These are phyloP conservation scores for Pseudonitzschia delicatissima DNA, from an alignment of 108 stramenopile genomes.

Conservation along the genomic window DNA sequence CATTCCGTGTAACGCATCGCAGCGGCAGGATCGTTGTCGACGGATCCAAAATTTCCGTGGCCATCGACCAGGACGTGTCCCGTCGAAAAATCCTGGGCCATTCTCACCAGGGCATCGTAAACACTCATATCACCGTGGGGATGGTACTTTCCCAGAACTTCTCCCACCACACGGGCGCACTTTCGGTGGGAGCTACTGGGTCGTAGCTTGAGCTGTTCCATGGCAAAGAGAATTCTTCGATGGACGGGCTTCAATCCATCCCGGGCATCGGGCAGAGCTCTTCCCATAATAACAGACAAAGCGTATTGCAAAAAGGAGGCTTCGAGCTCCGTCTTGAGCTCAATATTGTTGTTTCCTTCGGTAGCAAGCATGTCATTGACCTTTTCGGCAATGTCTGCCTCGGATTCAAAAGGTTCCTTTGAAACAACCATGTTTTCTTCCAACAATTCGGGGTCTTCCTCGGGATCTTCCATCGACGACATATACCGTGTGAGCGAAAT, in stretches of 20 bases:
- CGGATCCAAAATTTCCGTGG: constrained; percentile 94
- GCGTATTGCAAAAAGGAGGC: constrained; percentile 92
- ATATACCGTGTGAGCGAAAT: neutral
- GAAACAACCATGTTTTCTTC: neutral
- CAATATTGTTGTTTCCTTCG: constrained; percentile 30
- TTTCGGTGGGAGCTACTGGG: constrained; percentile 86
- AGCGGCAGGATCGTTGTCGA: constrained; percentile 96
- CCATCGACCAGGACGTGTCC: constrained; percentile 86
- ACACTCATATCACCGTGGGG: constrained; percentile 93
- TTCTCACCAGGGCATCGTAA: constrained; percentile 94
- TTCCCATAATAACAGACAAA: constrained; percentile 89
- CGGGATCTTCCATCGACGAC: constrained; percentile 3
- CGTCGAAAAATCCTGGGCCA: constrained; percentile 93
- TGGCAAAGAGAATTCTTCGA: constrained; percentile 93
- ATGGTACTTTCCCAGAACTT: constrained; percentile 92
- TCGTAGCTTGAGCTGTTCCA: constrained; percentile 80
- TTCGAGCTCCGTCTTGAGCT: constrained; percentile 68
- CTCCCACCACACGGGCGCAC: constrained; percentile 96
- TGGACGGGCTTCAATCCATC: constrained; percentile 98
- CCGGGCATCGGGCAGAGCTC: constrained; percentile 94
- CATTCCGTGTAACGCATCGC: constrained; percentile 98
- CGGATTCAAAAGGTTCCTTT: constrained; percentile 23
- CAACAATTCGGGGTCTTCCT: neutral
- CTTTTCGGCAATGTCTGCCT: constrained; percentile 23
- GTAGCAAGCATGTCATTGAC: constrained; percentile 35